These are phyloP conservation scores for Suillus americanus DNA, from an alignment of 768 basidiomycete species.

Conservation along the genomic window DNA sequence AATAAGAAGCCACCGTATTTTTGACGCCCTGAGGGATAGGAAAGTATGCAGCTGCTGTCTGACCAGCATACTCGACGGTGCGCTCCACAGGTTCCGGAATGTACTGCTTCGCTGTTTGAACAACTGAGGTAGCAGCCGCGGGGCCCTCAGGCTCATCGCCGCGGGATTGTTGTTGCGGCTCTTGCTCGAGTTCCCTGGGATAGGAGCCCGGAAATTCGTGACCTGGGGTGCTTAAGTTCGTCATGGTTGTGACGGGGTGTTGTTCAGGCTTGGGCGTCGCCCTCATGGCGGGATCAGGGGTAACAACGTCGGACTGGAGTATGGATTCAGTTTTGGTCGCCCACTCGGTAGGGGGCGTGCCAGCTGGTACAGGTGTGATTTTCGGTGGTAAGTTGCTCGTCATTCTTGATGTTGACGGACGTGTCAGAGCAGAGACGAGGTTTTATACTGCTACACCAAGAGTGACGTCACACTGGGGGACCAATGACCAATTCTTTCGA, in stretches of 20 bases:
- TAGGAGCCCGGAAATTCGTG: conserved; percentile 13
- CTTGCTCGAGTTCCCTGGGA: conserved; percentile 5
- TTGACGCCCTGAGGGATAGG: conserved; percentile 8
- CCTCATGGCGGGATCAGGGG: conserved; percentile 8
- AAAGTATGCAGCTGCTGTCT: conserved; percentile 7
- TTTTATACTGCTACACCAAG: neutral
- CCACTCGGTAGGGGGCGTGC: conserved; percentile 19
- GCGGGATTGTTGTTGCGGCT: neutral
- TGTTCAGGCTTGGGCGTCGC: neutral
- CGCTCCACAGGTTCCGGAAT: conserved; percentile 13
- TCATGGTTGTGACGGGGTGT: neutral
- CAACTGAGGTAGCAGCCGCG: neutral
- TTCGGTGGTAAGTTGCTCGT: conserved; percentile 12
- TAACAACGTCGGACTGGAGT: conserved; percentile 11
- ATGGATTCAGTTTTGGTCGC: conserved; percentile 15
- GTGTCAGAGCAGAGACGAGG: neutral
- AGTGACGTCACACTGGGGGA: conserved; percentile 1
- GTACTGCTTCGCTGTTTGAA: conserved; percentile 11
- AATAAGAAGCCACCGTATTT: conserved; percentile 4
- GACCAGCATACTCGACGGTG: conserved; percentile 7
- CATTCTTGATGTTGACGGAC: neutral
- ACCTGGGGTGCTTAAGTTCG: conserved; percentile 6
- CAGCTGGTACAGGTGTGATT: conserved; percentile 18
- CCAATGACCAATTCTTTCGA: too few relatives aligned
- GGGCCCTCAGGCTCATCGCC: neutral